phyloP scores from a whole-genome alignment of 2,329 filamentous ascomycete genomes.

The Chaetomium olivaceum region DNA sequence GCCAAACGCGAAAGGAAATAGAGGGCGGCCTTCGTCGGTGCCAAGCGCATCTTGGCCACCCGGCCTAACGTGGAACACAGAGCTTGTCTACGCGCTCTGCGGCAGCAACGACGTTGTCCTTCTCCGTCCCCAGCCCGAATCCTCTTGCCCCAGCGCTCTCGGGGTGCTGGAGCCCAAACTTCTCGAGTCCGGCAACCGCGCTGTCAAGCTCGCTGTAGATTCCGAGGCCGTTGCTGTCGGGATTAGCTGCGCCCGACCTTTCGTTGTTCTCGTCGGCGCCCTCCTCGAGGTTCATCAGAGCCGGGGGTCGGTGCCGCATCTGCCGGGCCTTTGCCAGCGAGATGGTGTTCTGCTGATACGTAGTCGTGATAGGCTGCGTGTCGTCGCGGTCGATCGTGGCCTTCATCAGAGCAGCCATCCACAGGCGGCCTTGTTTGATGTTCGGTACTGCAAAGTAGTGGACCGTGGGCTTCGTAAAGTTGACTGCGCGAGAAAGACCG shows the following conservation, averaged over 20 bases:
- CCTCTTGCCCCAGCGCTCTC: slow-evolving; percentile 37
- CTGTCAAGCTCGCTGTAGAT: slow-evolving; percentile 49
- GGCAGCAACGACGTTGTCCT: slow-evolving; percentile 33
- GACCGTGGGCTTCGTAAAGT: slow-evolving; percentile 95
- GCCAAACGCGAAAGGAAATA: slow-evolving; percentile 1
- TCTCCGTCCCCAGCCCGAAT: slow-evolving; percentile 29
- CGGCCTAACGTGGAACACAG: neutral
- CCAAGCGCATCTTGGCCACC: neutral
- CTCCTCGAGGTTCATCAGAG: slow-evolving; percentile 72
- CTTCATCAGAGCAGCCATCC: slow-evolving; percentile 99
- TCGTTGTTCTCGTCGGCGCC: slow-evolving; percentile 24
- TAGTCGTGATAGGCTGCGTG: slow-evolving; percentile 76
- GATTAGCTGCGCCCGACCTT: slow-evolving; percentile 22
- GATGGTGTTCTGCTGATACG: slow-evolving; percentile 96
- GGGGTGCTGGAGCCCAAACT: slow-evolving; percentile 37
- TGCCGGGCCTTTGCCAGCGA: slow-evolving; percentile 83
- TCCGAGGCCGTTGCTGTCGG: slow-evolving; percentile 42
- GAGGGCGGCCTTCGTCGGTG: neutral
- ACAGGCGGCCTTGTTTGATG: slow-evolving; percentile 80
- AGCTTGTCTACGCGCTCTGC: slow-evolving; percentile 36
- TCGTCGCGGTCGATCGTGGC: slow-evolving; percentile 95
- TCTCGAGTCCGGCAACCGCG: slow-evolving; percentile 47
- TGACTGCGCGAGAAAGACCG: slow-evolving; percentile 85
- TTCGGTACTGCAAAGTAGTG: slow-evolving; percentile 98
- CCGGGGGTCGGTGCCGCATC: slow-evolving; percentile 87